Evolutionary conservation across 2,329 filamentous ascomycete species (phyloP), one percentile per base, ranked within the genome.

Genomic region (Grosmannia penicillata): DNA sequence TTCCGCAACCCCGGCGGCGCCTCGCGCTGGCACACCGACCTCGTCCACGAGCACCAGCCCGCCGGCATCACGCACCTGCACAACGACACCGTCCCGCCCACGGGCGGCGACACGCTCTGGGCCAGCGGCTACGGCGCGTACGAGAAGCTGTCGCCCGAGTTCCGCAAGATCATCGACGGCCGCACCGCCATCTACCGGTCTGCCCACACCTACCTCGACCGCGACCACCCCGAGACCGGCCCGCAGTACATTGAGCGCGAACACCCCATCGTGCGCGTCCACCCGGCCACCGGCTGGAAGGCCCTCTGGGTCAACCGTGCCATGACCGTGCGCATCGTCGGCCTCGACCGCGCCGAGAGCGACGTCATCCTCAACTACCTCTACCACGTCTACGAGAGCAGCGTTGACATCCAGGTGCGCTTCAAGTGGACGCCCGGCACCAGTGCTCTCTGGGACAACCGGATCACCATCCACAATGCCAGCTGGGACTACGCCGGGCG

Each of bases 21-120:
- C 1, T 75, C 74, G 0, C 58, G 70, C 34, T 83, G 78, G 79
- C 79, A 82, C 53, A 71, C 70, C 8, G 78, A 83, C 49, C 66
- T 83, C 1, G 78, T 82, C 0, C 77, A 83, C 47, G 78, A 84
- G 52, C 62, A 64, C 25, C 77, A 83, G 40, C 78, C 79, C 2
- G 76, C 79, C 0, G 78, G 77, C 6, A 71, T 82, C 38, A 82
- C 78, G 0, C 76, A 81, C 51, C 60, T 82, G 6, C 75, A 81
- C 56, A 80, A 80, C 39, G 77, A 81, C 51, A 76, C 75, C 0
- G 62, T 83, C 0, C 76, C 77, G 0, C 63, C 62, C 0, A 51
- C 73, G 0, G 79, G 79, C 2, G 79, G 79, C 10, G 79, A 84
- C 53, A 83, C 79, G 0, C 66, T 83, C 0, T 84, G 79, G 78